Base-by-base conservation (phyloP, 257 asterid genomes). In the Fraxinus pennsylvanica region DNA sequence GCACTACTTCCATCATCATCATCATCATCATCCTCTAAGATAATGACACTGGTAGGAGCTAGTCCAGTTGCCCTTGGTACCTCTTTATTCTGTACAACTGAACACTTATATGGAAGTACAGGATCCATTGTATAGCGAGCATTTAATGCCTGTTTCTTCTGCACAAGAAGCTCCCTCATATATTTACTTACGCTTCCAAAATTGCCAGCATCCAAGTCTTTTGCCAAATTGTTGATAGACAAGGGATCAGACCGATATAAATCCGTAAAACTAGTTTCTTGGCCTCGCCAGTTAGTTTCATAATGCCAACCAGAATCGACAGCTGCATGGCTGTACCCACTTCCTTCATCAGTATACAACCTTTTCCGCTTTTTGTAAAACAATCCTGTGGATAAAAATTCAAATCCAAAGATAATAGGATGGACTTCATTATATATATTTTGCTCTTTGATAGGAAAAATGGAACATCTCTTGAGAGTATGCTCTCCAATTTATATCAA, bases 281-380 rank as follows among this genome's bases (percentile, higher is more conserved):
- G 79, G 45, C 77, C 83, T 85, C 69, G 80, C 78, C 39, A 74
- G 29, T 82, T 89, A 47, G 85, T 75, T 67, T 79, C 92, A 77
- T 57, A 80, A 39, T 87, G 86, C 94, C 94, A 91, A 57, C 88
- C 79, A 75, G 85, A 54, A 65, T 82, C 30, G 79, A 67, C 72
- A 43, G 79, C 71, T 45, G 65, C 66, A 65, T 67, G 68, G 54
- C 79, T 78, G 74, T 61, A 76, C 32, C 73, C 79, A 74, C 43
- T 68, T 25, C 78, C 75, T 71, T 76, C 78, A 8, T 74, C 82
- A 41, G 29, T 41, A 70, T 66, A 75, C 68, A 72, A 79, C 86
- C 72, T 79, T 76, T 81, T 86, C 47, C 38, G 77, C 73, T 73
- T 81, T 73, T 74, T 83, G 19, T 79, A 45, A 74, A 57, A 61